Evolutionary conservation across 192 early-diverging fungal species (phyloP), one percentile per base, ranked within the genome.

Genomic region (Dispira parvispora): DNA sequence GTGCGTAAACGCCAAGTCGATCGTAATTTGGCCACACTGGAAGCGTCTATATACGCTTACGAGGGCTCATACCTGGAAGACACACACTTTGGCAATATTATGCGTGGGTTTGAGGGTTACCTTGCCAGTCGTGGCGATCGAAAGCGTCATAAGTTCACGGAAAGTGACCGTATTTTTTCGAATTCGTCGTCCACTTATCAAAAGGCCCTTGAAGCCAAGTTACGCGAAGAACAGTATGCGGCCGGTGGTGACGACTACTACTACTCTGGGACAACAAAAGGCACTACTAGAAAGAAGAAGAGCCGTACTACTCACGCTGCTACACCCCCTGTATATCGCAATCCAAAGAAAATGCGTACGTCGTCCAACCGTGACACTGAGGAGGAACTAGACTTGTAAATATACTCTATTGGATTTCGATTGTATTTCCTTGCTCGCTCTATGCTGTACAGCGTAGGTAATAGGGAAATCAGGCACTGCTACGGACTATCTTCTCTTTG

Each of bases 21-120:
- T 67, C 79, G 78, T 27, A 84, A 77, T 52, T 70, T 94, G 82
- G 75, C 73, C 43, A 85, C 79, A 32, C 72, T 92, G 0, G 92
- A 95, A 65, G 73, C 79, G 18, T 77, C 80, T 23, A 92, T 95
- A 45, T 95, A 89, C 71, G 73, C 79, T 23, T 88, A 88, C 69
- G 92, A 95, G 67, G 85, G 86, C 1, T 86, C 87, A 11, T 95
- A 95, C 67, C 74, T 95, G 38, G 92, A 95, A 71, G 88, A 87
- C 58, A 91, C 91, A 0, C 77, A 80, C 8, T 80, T 84, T 23
- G 92, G 92, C 32, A 95, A 95, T 65, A 85, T 95, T 62, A 85
- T 93, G 46, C 75, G 81, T 44, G 92, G 92, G 0, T 95, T 92
- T 62, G 91, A 92, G 12, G 88, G 86, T 0, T 95, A 95, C 66